phyloP scores from a whole-genome alignment of 768 basidiomycete species.

The Dacryopinax primogenitus region DNA sequence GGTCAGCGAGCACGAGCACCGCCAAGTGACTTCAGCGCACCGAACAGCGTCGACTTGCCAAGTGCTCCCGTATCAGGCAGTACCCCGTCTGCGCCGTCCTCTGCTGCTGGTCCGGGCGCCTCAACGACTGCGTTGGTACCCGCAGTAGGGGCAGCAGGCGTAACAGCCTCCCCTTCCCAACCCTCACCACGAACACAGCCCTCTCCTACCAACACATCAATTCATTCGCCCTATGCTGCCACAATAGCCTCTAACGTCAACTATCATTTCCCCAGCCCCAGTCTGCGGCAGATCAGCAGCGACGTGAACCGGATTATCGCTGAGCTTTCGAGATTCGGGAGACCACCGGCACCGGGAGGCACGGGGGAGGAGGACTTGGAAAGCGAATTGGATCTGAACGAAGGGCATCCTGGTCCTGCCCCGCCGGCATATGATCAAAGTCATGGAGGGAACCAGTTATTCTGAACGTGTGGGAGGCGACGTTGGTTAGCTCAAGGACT shows the following conservation, averaged over 20 bases:
- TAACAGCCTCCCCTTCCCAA: neutral
- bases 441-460: slow-evolving; percentile 6
- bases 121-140: neutral
- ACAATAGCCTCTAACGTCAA: neutral
- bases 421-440: neutral
- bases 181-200: neutral
- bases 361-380: slow-evolving; percentile 4
- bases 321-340: neutral
- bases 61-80: neutral
- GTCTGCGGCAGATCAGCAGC: neutral
- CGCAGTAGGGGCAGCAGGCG: no score
- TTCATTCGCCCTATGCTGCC: neutral
- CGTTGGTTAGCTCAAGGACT: no score
- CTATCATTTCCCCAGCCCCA: neutral
- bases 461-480: no score
- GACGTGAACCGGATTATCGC: slow-evolving; percentile 1
- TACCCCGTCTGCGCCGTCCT: neutral
- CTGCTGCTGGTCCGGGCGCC: neutral
- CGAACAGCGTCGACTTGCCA: neutral
- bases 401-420: neutral
- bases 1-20: neutral
- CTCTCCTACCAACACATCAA: neutral
- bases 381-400: neutral
- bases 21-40: neutral
- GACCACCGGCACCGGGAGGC: neutral